Conservation (phyloP, 1,284 basidiomycete genomes). For the Apiotrichum gamsii region DNA sequence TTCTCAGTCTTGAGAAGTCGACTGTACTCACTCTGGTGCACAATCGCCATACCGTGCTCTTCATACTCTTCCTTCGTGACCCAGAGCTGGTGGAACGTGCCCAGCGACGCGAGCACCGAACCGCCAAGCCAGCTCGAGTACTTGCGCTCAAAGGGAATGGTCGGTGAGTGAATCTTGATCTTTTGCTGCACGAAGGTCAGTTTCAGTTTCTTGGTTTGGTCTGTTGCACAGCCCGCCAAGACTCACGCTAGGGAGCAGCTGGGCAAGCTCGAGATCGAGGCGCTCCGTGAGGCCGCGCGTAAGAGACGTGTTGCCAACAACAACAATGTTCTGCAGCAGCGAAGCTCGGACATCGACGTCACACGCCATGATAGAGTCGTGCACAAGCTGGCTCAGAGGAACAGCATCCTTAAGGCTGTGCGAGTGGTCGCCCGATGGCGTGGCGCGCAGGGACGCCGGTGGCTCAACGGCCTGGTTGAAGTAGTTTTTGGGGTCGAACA, state of each 20-base stretch:
- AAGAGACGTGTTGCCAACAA: slow-evolving; percentile 84
- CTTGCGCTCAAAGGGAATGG: slow-evolving; percentile 76
- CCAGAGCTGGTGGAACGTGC: slow-evolving; percentile 69
- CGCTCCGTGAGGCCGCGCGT: slow-evolving; percentile 83
- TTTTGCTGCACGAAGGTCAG: slow-evolving; percentile 41
- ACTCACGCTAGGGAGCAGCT: slow-evolving; percentile 72
- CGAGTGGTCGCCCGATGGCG: slow-evolving; percentile 53
- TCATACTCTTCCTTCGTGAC: slow-evolving; percentile 32
- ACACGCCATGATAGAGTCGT: slow-evolving; percentile 71
- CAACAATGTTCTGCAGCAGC: slow-evolving; percentile 85
- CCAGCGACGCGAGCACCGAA: slow-evolving; percentile 82
- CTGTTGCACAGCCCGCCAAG: too few species aligned
- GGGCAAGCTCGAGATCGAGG: slow-evolving; percentile 68
- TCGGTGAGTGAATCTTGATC: slow-evolving; percentile 79
- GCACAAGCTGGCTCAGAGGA: slow-evolving; percentile 69
- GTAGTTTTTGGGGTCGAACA: slow-evolving; percentile 74
- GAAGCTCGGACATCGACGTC: slow-evolving; percentile 88
- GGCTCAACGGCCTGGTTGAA: slow-evolving; percentile 48
- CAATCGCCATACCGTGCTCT: slow-evolving; percentile 44
- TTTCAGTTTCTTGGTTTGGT: too few species aligned
- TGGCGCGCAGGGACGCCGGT: slow-evolving; percentile 33
- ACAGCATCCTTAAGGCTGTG: slow-evolving; percentile 52
- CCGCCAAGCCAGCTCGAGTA: slow-evolving; percentile 92
- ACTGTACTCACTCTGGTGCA: slow-evolving; percentile 42
- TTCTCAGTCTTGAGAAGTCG: neutral